Evolutionary conservation across 2,329 filamentous ascomycete genomes (phyloP), one percentile per base, ranked within the genome.

Genomic region (Fusarium kyushuense): DNA sequence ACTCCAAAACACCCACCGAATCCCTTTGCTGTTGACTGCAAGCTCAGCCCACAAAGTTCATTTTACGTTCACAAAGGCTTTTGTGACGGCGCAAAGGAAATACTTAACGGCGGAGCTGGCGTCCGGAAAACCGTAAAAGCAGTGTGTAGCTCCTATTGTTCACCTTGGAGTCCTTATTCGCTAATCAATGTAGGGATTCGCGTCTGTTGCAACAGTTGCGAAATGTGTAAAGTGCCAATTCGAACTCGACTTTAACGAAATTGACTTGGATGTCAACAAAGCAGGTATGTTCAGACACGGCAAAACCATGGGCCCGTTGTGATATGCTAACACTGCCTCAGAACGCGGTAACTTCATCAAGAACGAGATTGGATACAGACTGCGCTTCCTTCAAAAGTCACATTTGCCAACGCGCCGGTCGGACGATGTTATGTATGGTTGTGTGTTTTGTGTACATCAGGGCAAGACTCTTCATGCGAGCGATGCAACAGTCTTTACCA

Each of bases 401-500:
- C 86, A 88, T 71, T 58, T 88, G 8, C 74, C 81, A 1, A 82
- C 84, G 7, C 81, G 81, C 54, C 78, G 83, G 16, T 77, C 83
- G 17, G 85, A 87, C 42, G 85, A 87, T 62, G 79, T 84, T 52
- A 72, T 86, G 43, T 88, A 86, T 69, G 85, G 79, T 5, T 88
- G 86, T 63, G 65, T 86, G 2, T 87, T 88, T 70, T 88, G 86
- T 71, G 76, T 86, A 6, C 79, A 83, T 7, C 63, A 78, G 19
- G 84, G 84, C 1, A 78, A 73, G n/a, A 87, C 85, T 0, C 74
- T 82, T 4, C 83, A 87, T 48, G 81, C 84, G 56, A 84, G 83
- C 67, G 86, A 88, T 47, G 82, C 86, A 4, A 88, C 86, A 1
- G 83, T 88, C 11, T 88, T 88, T 74, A 84, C 86, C 72, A 83